A percentile compares a stretch with the other conserved stretches of the same genome.
These are phyloP conservation scores for Mortierella sp. DNA, from an alignment of 371 early-diverging fungal species.

Conservation along the genomic window DNA sequence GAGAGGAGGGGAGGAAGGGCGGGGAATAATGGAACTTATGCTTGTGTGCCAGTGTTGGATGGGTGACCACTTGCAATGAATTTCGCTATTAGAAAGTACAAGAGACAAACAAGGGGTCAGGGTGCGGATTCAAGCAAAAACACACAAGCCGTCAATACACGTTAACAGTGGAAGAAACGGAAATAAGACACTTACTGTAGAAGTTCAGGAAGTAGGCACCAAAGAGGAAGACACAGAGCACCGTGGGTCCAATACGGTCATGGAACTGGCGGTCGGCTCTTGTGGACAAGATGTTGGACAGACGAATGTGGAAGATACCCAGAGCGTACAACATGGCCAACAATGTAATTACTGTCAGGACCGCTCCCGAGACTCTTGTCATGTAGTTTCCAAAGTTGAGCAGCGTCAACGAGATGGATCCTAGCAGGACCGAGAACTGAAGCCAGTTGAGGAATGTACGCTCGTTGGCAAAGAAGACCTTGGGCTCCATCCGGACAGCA, in stretches of 20 bases:
- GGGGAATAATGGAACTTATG: slow-evolving; percentile 6
- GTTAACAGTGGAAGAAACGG: not conserved
- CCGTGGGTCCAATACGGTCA: slow-evolving; percentile 76
- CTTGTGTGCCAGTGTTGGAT: not conserved
- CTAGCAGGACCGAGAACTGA: slow-evolving; percentile 75
- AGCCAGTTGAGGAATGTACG: slow-evolving; percentile 93
- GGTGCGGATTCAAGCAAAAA: not conserved
- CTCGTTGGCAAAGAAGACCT: slow-evolving; percentile 98
- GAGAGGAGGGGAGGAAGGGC: not conserved
- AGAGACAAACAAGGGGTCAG: not conserved
- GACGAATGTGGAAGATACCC: slow-evolving; percentile 92
- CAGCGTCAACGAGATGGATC: slow-evolving; percentile 75
- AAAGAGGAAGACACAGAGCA: slow-evolving; percentile 89
- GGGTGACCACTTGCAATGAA: slow-evolving; percentile 32
- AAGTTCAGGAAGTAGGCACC: slow-evolving; percentile 89
- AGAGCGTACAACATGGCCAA: slow-evolving; percentile 88
- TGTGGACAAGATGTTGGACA: slow-evolving; percentile 39
- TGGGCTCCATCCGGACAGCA: slow-evolving; percentile 92
- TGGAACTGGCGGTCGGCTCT: slow-evolving; percentile 47
- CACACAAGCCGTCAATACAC: not conserved
- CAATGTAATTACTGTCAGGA: slow-evolving; percentile 79
- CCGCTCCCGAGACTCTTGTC: slow-evolving; percentile 72
- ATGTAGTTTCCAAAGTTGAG: slow-evolving; percentile 79
- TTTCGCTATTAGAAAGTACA: slow-evolving; percentile 25
- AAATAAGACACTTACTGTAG: slow-evolving; percentile 77